Evolutionary conservation across 345 rosid genomes (phyloP).

Genomic region (Noccaea bulbosa): DNA sequence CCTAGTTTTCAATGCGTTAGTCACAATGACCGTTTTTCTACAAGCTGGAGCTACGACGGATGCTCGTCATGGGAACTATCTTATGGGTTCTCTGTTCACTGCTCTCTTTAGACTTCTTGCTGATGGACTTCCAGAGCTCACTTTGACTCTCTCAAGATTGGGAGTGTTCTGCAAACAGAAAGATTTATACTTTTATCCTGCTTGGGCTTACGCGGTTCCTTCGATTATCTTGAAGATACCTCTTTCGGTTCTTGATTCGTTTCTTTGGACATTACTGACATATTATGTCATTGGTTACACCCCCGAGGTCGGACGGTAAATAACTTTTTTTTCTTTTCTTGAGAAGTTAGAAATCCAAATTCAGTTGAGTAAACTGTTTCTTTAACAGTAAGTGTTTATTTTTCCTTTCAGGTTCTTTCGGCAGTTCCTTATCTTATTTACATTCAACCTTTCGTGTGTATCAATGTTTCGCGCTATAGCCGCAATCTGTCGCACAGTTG

Average conservation of each 20-base stretch:
- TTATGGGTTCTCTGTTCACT: constrained; percentile 49
- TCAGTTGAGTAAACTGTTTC: neutral
- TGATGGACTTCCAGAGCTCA: constrained; percentile 57
- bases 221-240: constrained; percentile 55
- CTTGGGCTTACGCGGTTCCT: constrained; percentile 64
- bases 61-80: constrained; percentile 47
- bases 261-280: constrained; percentile 53
- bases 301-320: constrained; percentile 51
- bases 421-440: constrained; percentile 56
- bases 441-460: constrained; percentile 54
- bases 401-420: constrained; percentile 47
- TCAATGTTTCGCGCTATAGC: constrained; percentile 59
- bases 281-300: constrained; percentile 59
- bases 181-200: constrained; percentile 51
- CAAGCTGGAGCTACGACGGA: constrained; percentile 39
- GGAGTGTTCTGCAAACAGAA: constrained; percentile 56
- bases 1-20: constrained; percentile 45
- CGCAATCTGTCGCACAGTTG: constrained; percentile 50
- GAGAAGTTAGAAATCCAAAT: constrained; percentile 30
- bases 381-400: neutral
- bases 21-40: constrained; percentile 50
- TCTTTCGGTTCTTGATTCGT: constrained; percentile 47
- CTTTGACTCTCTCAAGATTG: constrained; percentile 48
- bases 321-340: constrained; percentile 35
- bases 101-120: constrained; percentile 48